Conservation (phyloP, 768 basidiomycete genomes). For the Tephrocybe rancida region DNA sequence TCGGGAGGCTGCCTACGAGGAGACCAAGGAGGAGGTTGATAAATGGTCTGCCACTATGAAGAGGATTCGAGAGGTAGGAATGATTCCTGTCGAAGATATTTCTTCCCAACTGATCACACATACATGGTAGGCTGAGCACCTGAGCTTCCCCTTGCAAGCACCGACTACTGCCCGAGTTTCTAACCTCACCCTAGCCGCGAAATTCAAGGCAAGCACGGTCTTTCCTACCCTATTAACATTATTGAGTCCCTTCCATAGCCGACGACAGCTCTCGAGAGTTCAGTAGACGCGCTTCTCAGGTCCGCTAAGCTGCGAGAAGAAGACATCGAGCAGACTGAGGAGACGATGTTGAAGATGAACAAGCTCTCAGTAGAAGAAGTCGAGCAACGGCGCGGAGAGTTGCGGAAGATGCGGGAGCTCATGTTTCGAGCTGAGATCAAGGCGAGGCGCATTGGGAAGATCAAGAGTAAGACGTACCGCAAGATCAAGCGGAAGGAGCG, state of each 20-base stretch:
- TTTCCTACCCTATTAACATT: background rate
- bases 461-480: conserved; percentile 94
- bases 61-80: conserved; percentile 86
- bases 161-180: conserved; percentile 57
- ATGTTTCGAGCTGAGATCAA: conserved; percentile 93
- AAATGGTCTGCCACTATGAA: conserved; percentile 96
- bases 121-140: conserved; percentile 83
- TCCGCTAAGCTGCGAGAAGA: conserved; percentile 82
- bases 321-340: conserved; percentile 77
- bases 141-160: conserved; percentile 84
- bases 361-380: conserved; percentile 87
- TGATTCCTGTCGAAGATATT: too few species aligned
- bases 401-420: conserved; percentile 88
- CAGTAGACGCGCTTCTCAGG: conserved; percentile 80
- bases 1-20: conserved; percentile 92
- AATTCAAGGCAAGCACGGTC: conserved; percentile 66
- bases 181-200: conserved; percentile 75
- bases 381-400: conserved; percentile 73
- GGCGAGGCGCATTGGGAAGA: conserved; percentile 88
- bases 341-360: conserved; percentile 72
- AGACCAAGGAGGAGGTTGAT: conserved; percentile 88
- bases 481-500: conserved; percentile 80
- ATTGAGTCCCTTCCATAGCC: conserved; percentile 49
- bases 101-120: too few species aligned
- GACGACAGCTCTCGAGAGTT: conserved; percentile 80